These are phyloP conservation scores for Moricandia moricandioides DNA, from an alignment of 345 rosid genomes.

Conservation along the genomic window DNA sequence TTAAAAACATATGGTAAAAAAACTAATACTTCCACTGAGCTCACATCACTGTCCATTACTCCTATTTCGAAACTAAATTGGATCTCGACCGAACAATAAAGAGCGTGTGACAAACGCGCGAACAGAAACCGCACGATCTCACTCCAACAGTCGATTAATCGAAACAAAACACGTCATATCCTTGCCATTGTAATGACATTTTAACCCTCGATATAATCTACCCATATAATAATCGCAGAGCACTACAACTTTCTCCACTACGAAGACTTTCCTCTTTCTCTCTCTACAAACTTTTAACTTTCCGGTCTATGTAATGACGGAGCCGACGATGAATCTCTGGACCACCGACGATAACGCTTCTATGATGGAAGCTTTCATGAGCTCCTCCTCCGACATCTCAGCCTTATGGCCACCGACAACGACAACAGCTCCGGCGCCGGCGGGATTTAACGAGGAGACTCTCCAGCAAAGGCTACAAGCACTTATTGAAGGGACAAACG, in stretches of 20 bases:
- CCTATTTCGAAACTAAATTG: background rate
- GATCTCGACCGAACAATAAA: conserved; percentile 1
- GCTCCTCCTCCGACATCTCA: conserved; percentile 64
- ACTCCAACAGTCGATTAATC: conserved; percentile 12
- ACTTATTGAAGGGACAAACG: conserved; percentile 70
- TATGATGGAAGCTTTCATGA: conserved; percentile 97
- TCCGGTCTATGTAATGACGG: conserved; percentile 47
- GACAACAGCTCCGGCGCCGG: conserved; percentile 24
- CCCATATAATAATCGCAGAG: conserved; percentile 28
- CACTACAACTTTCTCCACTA: conserved; percentile 15
- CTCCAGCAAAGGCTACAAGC: conserved; percentile 90
- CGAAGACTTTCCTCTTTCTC: conserved; percentile 13
- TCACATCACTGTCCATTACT: conserved; percentile 16
- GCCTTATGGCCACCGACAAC: conserved; percentile 63
- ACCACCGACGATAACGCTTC: conserved; percentile 80
- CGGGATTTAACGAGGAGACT: conserved; percentile 64
- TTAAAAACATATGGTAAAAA: background rate
- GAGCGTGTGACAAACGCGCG: background rate
- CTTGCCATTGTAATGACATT: background rate
- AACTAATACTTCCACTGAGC: conserved; percentile 4
- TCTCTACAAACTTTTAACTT: background rate
- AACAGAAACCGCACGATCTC: conserved; percentile 16
- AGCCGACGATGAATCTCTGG: conserved; percentile 83
- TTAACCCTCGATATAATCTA: conserved; percentile 4
- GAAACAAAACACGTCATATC: background rate